These are phyloP conservation scores for Retiboletus fuscus DNA, from an alignment of 1,284 basidiomycete species.

Conservation along the genomic window DNA sequence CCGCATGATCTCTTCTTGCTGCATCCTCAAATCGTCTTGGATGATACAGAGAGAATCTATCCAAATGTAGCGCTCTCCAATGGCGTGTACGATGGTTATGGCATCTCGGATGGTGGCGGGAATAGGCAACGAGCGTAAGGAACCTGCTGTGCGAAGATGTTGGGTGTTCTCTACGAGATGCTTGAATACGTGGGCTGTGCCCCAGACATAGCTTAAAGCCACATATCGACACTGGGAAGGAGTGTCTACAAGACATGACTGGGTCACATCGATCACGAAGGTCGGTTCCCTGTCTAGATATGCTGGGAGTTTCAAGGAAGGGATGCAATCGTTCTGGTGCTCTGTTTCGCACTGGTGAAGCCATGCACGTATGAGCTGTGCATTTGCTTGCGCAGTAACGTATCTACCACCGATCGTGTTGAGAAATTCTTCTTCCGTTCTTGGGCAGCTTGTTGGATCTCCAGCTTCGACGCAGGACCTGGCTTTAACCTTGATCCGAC, in stretches of 20 bases:
- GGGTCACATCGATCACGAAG: constrained; percentile 35
- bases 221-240: constrained; percentile 37
- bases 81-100: constrained; percentile 29
- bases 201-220: constrained; percentile 42
- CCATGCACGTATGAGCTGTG: constrained; percentile 31
- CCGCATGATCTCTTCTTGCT: constrained; percentile 27
- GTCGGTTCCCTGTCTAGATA: background rate
- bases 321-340: constrained; percentile 24
- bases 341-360: constrained; percentile 34
- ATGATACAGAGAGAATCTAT: constrained; percentile 41
- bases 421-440: constrained; percentile 27
- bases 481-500: constrained; percentile 25
- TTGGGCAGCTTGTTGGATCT: background rate
- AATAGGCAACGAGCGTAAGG: constrained; percentile 19
- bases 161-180: constrained; percentile 31
- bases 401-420: constrained; percentile 30
- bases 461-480: background rate
- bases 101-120: constrained; percentile 38
- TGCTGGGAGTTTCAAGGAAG: background rate
- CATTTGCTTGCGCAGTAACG: constrained; percentile 14
- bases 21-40: constrained; percentile 35
- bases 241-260: constrained; percentile 34
- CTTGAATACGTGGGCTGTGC: constrained; percentile 23
- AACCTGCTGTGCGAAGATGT: constrained; percentile 19
- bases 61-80: constrained; percentile 42